Percentiles rank a stretch among this genome's conserved stretches.
These are phyloP conservation scores for Exsudoporus frostii DNA, from an alignment of 768 basidiomycete species.

Conservation along the genomic window DNA sequence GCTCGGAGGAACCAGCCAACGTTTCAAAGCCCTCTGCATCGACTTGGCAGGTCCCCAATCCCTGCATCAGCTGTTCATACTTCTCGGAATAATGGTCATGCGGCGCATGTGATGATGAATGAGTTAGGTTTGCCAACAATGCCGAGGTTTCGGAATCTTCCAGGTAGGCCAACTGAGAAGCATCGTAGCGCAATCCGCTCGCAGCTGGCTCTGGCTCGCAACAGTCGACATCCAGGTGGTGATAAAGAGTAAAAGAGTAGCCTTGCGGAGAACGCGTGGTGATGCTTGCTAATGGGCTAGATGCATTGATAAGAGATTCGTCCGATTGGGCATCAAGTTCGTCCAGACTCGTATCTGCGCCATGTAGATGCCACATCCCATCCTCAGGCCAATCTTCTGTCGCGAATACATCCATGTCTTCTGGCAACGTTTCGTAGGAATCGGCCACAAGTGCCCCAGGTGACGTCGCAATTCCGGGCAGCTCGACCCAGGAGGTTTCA, in stretches of 20 bases:
- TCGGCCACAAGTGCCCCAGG: neutral
- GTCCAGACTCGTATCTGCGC: neutral
- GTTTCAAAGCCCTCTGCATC: constrained; percentile 12
- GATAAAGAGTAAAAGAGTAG: constrained; percentile 15
- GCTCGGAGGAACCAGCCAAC: constrained; percentile 2
- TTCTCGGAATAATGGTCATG: constrained; percentile 12
- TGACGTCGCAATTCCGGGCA: constrained; percentile 9
- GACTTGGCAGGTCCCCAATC: neutral
- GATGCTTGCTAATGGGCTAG: constrained; percentile 16
- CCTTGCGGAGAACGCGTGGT: constrained; percentile 14
- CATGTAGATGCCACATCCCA: constrained; percentile 13
- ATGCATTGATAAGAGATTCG: constrained; percentile 25
- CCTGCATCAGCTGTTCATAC: constrained; percentile 15
- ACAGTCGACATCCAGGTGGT: constrained; percentile 12
- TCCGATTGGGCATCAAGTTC: constrained; percentile 14
- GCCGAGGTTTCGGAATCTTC: constrained; percentile 17
- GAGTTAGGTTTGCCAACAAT: constrained; percentile 1
- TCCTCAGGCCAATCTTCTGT: constrained; percentile 15
- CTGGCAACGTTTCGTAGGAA: constrained; percentile 1
- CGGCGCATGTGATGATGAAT: constrained; percentile 7
- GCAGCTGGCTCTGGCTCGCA: constrained; percentile 8
- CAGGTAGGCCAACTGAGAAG: constrained; percentile 14
- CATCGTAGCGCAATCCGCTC: constrained; percentile 5
- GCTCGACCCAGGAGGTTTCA: constrained; percentile 15
- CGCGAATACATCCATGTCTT: constrained; percentile 16